A percentile compares a stretch with the other conserved stretches of the same genome.
These are phyloP conservation scores for Citrus glauca DNA, from an alignment of 345 rosid species.

Conservation along the genomic window DNA sequence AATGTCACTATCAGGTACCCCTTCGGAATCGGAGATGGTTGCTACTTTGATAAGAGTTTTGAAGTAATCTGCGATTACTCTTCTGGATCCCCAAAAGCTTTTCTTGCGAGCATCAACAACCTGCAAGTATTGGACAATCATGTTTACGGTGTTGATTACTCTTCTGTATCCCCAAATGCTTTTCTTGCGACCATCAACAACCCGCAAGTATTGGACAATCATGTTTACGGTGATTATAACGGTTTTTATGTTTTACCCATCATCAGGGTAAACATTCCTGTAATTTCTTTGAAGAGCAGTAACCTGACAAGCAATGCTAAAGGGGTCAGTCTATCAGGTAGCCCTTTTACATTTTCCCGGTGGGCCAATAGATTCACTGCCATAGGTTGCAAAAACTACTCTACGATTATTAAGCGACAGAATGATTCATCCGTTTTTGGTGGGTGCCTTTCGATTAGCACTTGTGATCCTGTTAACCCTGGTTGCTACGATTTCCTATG, in stretches of 20 bases:
- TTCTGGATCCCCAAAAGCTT: background rate
- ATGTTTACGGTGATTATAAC: too few species aligned
- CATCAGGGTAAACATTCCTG: background rate
- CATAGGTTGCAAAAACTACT: background rate
- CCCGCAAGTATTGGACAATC: background rate
- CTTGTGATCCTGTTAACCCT: background rate
- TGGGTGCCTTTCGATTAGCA: background rate
- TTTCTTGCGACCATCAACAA: background rate
- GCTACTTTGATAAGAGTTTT: background rate
- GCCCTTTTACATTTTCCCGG: background rate
- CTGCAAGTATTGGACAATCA: background rate
- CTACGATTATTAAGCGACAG: background rate
- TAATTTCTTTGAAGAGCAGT: background rate
- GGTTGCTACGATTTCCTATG: background rate
- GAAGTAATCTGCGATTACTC: background rate
- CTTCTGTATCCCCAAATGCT: background rate
- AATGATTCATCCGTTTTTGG: background rate
- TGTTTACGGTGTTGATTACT: background rate
- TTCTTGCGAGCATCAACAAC: background rate
- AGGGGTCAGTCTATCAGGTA: background rate
- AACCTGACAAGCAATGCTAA: background rate
- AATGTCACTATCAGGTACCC: background rate
- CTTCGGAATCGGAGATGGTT: background rate
- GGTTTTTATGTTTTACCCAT: fast-evolving
- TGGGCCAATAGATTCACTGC: background rate